phyloP scores from a whole-genome alignment of 768 basidiomycete genomes.

The Rhodocollybia butyracea region DNA sequence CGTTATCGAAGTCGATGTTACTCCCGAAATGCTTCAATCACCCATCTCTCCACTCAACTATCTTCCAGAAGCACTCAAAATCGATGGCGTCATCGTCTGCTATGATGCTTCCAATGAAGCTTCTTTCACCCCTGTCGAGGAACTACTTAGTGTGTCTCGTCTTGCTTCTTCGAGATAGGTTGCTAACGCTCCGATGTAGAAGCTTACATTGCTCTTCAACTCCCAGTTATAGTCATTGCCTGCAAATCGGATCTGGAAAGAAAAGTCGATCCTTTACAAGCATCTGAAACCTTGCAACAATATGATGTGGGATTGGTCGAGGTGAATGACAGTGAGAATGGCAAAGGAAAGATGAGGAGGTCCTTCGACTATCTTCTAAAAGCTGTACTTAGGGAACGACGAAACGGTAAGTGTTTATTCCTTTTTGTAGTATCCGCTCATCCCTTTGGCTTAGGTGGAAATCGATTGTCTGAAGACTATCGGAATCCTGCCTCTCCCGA shows the following conservation, averaged over 20 bases:
- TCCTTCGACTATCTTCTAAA: conserved; percentile 74
- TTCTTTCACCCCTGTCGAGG: conserved; percentile 66
- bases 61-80: conserved; percentile 56
- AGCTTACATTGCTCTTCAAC: conserved; percentile 50
- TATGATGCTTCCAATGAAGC: conserved; percentile 67
- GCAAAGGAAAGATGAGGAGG: conserved; percentile 69
- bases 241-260: conserved; percentile 79
- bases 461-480: conserved; percentile 38
- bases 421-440: background rate
- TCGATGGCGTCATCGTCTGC: conserved; percentile 83
- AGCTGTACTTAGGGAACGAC: conserved; percentile 52
- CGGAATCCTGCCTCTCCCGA: conserved; percentile 76
- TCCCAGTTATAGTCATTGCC: conserved; percentile 74
- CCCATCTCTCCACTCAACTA: conserved; percentile 21
- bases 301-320: conserved; percentile 81
- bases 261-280: conserved; percentile 54
- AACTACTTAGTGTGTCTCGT: conserved; percentile 64
- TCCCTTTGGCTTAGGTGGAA: background rate
- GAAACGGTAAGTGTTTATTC: conserved; percentile 12
- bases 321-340: conserved; percentile 52
- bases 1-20: conserved; percentile 55
- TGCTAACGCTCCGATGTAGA: conserved; percentile 34
- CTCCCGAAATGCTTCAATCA: conserved; percentile 28
- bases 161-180: conserved; percentile 5
- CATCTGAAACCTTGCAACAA: conserved; percentile 44